phyloP scores from a whole-genome alignment of 768 basidiomycete species.

The Mrakia blollopis region DNA sequence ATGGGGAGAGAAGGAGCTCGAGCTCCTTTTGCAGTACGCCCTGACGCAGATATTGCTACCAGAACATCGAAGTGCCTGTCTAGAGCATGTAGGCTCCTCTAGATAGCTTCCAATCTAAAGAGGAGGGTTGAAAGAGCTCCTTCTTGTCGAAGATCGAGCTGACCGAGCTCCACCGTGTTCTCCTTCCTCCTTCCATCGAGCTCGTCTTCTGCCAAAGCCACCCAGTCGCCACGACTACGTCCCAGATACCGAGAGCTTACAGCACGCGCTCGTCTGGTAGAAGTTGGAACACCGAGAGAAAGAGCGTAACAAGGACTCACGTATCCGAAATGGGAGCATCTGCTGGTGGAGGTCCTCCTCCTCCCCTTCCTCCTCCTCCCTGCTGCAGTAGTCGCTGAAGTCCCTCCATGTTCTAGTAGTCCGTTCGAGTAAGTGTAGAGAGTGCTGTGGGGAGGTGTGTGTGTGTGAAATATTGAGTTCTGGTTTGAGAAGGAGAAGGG shows the following conservation, averaged over 20 bases:
- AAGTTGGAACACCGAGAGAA: background rate
- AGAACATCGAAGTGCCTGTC: background rate
- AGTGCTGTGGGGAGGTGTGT: background rate
- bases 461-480: background rate
- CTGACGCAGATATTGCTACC: too few relatives aligned
- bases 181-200: background rate
- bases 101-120: background rate
- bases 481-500: background rate
- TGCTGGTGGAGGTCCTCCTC: slow-evolving; percentile 26
- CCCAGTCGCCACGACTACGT: background rate
- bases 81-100: background rate
- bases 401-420: slow-evolving; percentile 26
- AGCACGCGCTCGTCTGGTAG: background rate
- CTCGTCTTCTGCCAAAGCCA: background rate
- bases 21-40: background rate
- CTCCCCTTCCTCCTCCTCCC: slow-evolving; percentile 23
- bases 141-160: background rate
- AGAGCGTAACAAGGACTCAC: slow-evolving; percentile 6
- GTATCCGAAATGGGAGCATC: slow-evolving; percentile 27
- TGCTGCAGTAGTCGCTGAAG: slow-evolving; percentile 29
- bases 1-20: background rate
- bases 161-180: background rate
- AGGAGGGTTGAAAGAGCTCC: background rate
- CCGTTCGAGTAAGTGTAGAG: background rate
- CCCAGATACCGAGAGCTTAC: too few relatives aligned